Evolutionary conservation across 768 basidiomycete species (phyloP), one percentile per base, ranked within the genome.

Genomic region (Hygrophorus pudorinus): DNA sequence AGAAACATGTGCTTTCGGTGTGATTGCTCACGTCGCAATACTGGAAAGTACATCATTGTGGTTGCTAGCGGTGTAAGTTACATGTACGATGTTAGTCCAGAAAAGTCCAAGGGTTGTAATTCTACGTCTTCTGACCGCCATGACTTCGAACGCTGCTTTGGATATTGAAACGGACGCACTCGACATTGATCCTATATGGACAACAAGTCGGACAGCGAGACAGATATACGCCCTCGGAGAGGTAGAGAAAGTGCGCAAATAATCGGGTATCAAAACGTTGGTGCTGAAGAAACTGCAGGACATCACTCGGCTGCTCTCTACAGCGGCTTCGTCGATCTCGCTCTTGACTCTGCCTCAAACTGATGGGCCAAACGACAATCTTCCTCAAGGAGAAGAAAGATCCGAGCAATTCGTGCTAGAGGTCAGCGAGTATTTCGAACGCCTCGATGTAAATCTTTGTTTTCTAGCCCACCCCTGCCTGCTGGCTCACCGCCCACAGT

Each of bases 351-450:
- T 90, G n/a, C 86, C 86, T 1, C 86, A 88, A 60, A 86, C 85
- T 3, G 86, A 89, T 56, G 70, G 60, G 1, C 72, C 78, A 2
- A 76, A 76, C 5, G 81, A 83, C 42, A 69, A 64, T 44, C 70
- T 88, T 6, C 85, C 85, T 2, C 80, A 83, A 53, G 86, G 85
- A 32, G 86, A 81, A 48, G 86, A 90, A 60, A 72, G 86, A 29
- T 86, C 84, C 11, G 85, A 89, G 56, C 82, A 86, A 54, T 88
- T 90, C 51, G 86, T 88, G 32, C 69, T 82, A 33, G 84, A 88
- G 65, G 84, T 84, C 41, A 81, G 81, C 66, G 83, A 87, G 56
- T 89, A 88, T 60, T 90, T 88, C 55, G 81, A 87, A 53, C 78
- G 81, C 20, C 68, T 89, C 7, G 81, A 90, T 58, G 86, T 88